Evolutionary conservation across 2,329 filamentous ascomycete genomes (phyloP), one percentile per base, ranked within the genome.

Genomic region (Talaromyces piceae): DNA sequence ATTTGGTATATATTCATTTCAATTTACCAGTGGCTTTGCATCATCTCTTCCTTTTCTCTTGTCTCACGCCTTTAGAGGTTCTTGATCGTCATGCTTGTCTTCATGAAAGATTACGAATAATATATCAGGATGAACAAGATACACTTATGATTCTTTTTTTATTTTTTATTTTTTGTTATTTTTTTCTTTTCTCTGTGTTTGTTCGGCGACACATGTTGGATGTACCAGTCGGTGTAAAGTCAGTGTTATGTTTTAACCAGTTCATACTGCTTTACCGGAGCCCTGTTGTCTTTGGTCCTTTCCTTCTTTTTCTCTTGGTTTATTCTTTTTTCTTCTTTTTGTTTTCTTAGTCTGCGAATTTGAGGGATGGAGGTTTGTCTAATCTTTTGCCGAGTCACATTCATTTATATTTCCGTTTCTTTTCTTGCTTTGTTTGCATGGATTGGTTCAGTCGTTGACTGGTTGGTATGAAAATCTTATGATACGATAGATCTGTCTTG

Each of bases 401-500:
- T 52, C 50, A 52, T 52, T 52, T 48, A 23, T 7, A 22, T 6
- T 16, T 2, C 16, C 9, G 20, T 18, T 26, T 45, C 27, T 11
- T 30, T 46, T 48, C 18, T 39, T 13, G 12, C n/a, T 44, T 9
- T 4, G 7, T 20, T 8, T 20, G 2, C n/a, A 18, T 37, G 33
- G n/a, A 37, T 37, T 37, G 33, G 33, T 37, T 37, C 16, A 37
- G 33, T 37, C n/a, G 11, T 37, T 37, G 33, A 28, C 16, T 18
- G 16, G 33, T 46, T 46, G 44, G n/a, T 46, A 31, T 28, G 27
- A 46, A 41, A 43, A 43, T 31, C 41, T 31, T 28, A 46, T 31
- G 43, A 51, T 47, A 51, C 25, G 49, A 41, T 51, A 39, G 49
- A 51, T 27, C 25, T 50, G 41, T 18, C 18, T 46, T 28, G 16